Base-by-base conservation (phyloP, 2,329 filamentous ascomycete genomes). In the Coleophoma cylindrospora region DNA sequence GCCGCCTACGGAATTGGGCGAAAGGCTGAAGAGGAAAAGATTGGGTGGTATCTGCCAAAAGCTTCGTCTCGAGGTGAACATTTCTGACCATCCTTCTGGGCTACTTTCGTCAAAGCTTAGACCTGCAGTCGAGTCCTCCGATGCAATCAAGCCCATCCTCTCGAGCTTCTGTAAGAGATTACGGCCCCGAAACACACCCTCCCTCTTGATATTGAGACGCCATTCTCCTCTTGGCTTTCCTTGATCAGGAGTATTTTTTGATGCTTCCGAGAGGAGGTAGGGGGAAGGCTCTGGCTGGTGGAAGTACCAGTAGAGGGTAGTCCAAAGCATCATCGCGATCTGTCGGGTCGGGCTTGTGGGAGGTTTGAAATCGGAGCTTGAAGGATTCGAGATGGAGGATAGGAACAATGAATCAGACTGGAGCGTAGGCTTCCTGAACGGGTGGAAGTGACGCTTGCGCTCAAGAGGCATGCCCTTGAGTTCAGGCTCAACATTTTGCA, bases 301-400 rank as follows among this genome's bases (percentile, higher is more conserved):
- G 61, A 96, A 97, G 73, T 97, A 97, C 92, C 92, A 97, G 74
- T 90, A 96, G 40, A 97, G 74, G 1, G 90, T 91, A 34, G 91
- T 83, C 89, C 90, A 97, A 7, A 97, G 77, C 87, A 96, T 95
- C 89, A 96, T 91, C 57, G 92, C 92, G 53, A 96, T 89, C 70
- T 95, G 89, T 41, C 91, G 78, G 1, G 90, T 94, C 0, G 89
- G 89, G 54, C 90, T 95, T 13, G 77, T 83, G 1, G 86, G 80
- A 1, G 89, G 83, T 64, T 87, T 89, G 71, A 87, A 95, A 45
- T 96, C 90, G 64, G 72, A 81, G 66, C 76, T 87, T 45, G 86
- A 87, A 0, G 92, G 90, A 57, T 87, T 89, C 45, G 89, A 92
- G 55, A 96, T 91, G 54, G 89, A 92, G 4, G 91, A 96, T 61